phyloP scores from a whole-genome alignment of 306 rosid species.

The Delonix regia region DNA sequence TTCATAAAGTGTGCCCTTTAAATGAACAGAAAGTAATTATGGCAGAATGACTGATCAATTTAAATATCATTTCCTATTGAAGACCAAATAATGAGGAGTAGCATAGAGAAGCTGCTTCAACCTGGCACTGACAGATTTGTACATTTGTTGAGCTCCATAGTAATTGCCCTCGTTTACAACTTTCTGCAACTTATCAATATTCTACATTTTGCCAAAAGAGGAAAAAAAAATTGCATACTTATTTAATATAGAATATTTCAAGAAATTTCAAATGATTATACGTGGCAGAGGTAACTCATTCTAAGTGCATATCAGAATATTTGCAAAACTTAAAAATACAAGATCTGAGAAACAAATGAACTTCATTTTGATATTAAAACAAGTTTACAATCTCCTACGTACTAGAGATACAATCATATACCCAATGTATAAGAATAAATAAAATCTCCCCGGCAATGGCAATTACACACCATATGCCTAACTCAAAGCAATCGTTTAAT shows the following conservation, averaged over 20 bases:
- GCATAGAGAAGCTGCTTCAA: conserved; percentile 28
- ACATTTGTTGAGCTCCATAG: conserved; percentile 99
- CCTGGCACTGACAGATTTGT: conserved; percentile 93
- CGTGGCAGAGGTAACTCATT: not conserved
- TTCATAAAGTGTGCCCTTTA: not conserved
- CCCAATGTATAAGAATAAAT: not conserved
- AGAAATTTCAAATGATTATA: not conserved
- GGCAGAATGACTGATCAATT: not conserved
- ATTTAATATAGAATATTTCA: not conserved
- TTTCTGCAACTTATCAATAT: conserved; percentile 78
- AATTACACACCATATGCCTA: conserved; percentile 6
- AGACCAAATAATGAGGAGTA: not conserved
- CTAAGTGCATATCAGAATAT: not conserved
- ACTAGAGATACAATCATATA: not conserved
- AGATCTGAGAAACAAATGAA: conserved; percentile 7
- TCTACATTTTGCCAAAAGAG: conserved; percentile 53
- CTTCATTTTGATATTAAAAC: not conserved
- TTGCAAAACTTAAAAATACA: not conserved
- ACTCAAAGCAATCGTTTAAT: not conserved
- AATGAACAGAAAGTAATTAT: conserved; percentile 21
- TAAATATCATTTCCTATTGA: conserved; percentile 8
- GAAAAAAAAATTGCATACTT: not conserved
- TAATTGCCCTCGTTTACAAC: conserved; percentile 68
- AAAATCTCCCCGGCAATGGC: not conserved
- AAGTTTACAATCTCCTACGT: not conserved